Percentiles rank a stretch among this genome's conserved stretches.
Evolutionary conservation across 768 basidiomycete genomes (phyloP).

Genomic region (Termitomyces sp.): DNA sequence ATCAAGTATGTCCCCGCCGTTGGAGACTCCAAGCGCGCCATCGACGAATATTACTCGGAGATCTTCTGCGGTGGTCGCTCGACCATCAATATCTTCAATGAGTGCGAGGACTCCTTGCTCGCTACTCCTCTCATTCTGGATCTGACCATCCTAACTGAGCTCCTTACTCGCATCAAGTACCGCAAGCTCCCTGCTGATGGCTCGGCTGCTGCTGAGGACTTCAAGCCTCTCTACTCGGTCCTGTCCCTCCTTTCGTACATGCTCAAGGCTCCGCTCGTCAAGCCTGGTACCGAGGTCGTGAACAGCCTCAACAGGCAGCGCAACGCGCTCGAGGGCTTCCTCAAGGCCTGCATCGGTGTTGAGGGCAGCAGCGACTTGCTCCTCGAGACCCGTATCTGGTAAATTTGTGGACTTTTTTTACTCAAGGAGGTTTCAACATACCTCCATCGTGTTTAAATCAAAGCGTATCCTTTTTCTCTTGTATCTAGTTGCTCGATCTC

Average conservation of each 20-base stretch:
- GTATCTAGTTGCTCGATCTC: not conserved
- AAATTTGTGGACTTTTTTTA: conserved; percentile 20
- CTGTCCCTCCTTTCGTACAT: conserved; percentile 93
- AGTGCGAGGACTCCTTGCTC: conserved; percentile 96
- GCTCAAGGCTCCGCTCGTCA: conserved; percentile 97
- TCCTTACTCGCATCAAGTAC: conserved; percentile 91
- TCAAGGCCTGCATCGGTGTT: conserved; percentile 90
- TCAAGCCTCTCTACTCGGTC: conserved; percentile 83
- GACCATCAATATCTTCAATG: conserved; percentile 96
- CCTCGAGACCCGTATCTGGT: conserved; percentile 88
- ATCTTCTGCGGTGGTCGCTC: conserved; percentile 94
- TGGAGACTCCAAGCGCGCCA: conserved; percentile 97
- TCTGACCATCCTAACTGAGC: conserved; percentile 86
- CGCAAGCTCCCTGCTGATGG: conserved; percentile 42
- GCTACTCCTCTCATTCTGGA: conserved; percentile 96
- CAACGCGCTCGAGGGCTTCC: conserved; percentile 87
- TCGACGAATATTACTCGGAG: conserved; percentile 99
- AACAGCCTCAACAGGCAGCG: conserved; percentile 95
- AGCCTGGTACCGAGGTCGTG: conserved; percentile 90
- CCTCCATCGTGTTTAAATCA: no score
- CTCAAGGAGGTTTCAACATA: conserved; percentile 5
- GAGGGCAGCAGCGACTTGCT: conserved; percentile 82
- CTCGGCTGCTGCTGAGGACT: conserved; percentile 41
- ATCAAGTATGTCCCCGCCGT: conserved; percentile 97
- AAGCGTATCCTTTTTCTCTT: no score